phyloP scores from a whole-genome alignment of 2,329 filamentous ascomycete species.

The Monilinia polystroma region DNA sequence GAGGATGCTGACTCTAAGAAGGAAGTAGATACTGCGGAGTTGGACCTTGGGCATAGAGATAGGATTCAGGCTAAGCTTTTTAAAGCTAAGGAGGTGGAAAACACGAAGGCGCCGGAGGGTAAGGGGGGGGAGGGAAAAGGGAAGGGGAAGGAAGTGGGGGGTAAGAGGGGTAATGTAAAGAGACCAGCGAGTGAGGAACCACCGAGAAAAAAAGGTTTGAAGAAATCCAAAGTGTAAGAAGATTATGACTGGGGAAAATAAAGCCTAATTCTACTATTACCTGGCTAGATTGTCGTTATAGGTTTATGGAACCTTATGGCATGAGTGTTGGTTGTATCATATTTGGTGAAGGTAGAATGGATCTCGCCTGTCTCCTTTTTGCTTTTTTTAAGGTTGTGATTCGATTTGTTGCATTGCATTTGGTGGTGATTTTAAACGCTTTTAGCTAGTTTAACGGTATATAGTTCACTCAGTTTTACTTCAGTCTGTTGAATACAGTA shows the following conservation, averaged over 20 bases:
- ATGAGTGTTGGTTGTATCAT: background rate
- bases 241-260: background rate
- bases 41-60: too few species aligned
- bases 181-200: background rate
- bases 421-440: background rate
- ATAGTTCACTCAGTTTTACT: background rate
- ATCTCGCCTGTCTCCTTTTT: background rate
- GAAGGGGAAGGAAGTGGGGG: too few species aligned
- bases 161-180: background rate
- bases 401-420: background rate
- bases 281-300: background rate
- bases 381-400: background rate
- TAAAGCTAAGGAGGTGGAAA: background rate
- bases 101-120: background rate
- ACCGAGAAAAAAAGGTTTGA: too few species aligned
- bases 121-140: too few species aligned
- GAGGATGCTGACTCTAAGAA: background rate
- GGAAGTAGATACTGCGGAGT: background rate
- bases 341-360: background rate
- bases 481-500: background rate
- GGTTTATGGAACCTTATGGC: background rate
- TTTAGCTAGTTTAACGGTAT: background rate
- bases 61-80: too few species aligned
- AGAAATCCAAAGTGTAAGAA: background rate
- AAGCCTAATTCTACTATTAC: background rate